A percentile compares a stretch with the other conserved stretches of the same genome.
phyloP scores from a whole-genome alignment of 176 grass and related monocot species.

The barley (Hordeum vulgare) region DNA sequence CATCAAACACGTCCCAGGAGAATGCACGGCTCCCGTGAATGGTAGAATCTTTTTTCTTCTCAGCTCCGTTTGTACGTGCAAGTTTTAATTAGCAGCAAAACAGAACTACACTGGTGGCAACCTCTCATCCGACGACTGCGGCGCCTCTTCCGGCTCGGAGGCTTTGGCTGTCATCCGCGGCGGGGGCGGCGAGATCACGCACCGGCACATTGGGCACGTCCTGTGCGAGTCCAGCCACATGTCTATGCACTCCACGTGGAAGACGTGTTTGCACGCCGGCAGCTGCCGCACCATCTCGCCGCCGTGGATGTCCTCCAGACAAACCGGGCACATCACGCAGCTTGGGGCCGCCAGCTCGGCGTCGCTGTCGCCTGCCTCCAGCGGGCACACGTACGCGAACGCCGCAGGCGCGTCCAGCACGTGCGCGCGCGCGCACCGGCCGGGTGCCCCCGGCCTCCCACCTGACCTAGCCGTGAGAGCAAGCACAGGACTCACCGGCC shows the following conservation, averaged over 20 bases:
- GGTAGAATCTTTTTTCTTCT: no score
- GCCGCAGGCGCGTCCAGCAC: not conserved
- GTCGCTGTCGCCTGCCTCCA: not conserved
- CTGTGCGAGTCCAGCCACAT: not conserved
- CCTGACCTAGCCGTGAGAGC: not conserved
- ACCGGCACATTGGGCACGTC: not conserved
- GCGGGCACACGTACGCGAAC: not conserved
- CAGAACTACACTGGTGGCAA: constrained; percentile 22
- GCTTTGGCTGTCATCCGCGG: not conserved
- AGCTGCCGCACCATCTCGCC: not conserved
- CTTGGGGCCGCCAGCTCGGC: not conserved
- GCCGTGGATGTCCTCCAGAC: not conserved
- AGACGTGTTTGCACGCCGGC: not conserved
- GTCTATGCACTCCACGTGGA: not conserved
- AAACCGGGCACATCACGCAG: not conserved
- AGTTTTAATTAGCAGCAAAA: no score
- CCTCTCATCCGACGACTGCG: not conserved
- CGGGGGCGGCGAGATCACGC: not conserved
- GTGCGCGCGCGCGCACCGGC: not conserved
- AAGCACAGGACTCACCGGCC: not conserved
- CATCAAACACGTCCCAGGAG: no score
- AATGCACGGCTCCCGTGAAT: no score
- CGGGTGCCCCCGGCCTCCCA: not conserved
- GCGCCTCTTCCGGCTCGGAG: not conserved
- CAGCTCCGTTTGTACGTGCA: no score